Conservation (phyloP, 2,329 filamentous ascomycete genomes). For the Paecilomyces sp. region DNA sequence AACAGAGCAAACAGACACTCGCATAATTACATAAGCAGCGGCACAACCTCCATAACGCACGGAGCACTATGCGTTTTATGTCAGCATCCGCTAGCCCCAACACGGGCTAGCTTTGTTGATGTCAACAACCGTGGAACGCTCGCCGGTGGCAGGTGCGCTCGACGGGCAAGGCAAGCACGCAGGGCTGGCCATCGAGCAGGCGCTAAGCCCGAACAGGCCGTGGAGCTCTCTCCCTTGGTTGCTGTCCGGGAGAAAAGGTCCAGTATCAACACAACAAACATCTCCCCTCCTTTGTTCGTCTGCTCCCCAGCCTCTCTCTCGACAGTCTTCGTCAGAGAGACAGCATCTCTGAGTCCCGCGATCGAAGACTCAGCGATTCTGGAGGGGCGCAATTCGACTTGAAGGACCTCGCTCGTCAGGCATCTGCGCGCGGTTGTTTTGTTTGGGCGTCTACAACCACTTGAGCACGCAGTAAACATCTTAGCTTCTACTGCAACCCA, state of each 20-base stretch:
- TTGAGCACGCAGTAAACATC: constrained; percentile 1
- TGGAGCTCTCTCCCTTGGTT: not conserved
- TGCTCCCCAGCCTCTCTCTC: not conserved
- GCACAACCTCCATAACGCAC: constrained; percentile 2
- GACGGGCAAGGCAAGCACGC: not conserved
- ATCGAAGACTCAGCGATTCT: not conserved
- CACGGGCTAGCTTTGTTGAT: constrained; percentile 14
- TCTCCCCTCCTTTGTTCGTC: not conserved
- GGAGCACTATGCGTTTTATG: not conserved
- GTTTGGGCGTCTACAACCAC: constrained; percentile 1
- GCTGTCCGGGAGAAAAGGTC: not conserved
- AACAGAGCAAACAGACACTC: constrained; percentile 9
- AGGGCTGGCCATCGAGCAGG: not conserved
- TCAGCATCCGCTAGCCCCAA: constrained; percentile 1
- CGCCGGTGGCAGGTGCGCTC: not conserved
- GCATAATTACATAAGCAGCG: not conserved
- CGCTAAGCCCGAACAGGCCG: not conserved
- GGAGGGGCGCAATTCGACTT: not conserved
- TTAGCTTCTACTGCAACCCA: not conserved
- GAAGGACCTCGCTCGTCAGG: not conserved
- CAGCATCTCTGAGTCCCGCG: not conserved
- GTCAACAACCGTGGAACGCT: not conserved
- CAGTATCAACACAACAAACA: not conserved
- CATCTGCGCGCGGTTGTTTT: constrained; percentile 1
- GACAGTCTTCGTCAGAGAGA: not conserved